phyloP scores from a whole-genome alignment of 192 early-diverging fungal genomes.

The Podila horticola region DNA sequence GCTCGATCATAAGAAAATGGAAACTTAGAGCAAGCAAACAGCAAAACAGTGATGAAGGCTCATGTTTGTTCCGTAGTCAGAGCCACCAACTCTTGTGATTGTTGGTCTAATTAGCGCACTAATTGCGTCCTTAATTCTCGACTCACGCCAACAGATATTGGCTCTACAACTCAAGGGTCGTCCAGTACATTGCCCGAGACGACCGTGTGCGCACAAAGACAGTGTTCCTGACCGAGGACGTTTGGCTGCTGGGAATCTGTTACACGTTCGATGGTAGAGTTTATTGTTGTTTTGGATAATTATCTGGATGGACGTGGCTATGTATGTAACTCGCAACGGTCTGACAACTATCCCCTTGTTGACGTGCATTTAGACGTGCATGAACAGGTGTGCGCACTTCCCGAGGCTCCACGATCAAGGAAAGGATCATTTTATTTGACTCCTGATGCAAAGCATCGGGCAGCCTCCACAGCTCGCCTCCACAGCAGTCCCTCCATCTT shows the following conservation, averaged over 20 bases:
- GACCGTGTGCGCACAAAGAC: slow-evolving; percentile 46
- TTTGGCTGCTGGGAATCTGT: slow-evolving; percentile 53
- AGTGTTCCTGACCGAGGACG: slow-evolving; percentile 38
- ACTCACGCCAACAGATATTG: slow-evolving; percentile 42
- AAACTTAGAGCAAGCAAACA: no score
- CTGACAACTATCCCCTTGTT: slow-evolving; percentile 4
- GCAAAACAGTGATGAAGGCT: no score
- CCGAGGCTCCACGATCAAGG: slow-evolving; percentile 21
- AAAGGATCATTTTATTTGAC: slow-evolving; percentile 20
- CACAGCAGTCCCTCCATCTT: neutral
- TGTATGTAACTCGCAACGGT: neutral
- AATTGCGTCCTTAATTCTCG: neutral
- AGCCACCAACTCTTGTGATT: no score
- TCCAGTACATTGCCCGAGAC: slow-evolving; percentile 53
- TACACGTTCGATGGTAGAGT: slow-evolving; percentile 43
- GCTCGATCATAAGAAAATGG: neutral
- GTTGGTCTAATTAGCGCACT: neutral
- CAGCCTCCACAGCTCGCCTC: neutral
- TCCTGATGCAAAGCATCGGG: neutral
- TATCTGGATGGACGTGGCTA: neutral
- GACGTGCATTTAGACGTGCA: neutral
- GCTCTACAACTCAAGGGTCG: slow-evolving; percentile 49
- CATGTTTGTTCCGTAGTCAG: no score
- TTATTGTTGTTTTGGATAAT: no score
- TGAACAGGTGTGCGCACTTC: slow-evolving; percentile 6